Percentiles rank a stretch among this genome's conserved stretches.
Conservation (phyloP, 129 eudicot species). For the Arctium minus region DNA sequence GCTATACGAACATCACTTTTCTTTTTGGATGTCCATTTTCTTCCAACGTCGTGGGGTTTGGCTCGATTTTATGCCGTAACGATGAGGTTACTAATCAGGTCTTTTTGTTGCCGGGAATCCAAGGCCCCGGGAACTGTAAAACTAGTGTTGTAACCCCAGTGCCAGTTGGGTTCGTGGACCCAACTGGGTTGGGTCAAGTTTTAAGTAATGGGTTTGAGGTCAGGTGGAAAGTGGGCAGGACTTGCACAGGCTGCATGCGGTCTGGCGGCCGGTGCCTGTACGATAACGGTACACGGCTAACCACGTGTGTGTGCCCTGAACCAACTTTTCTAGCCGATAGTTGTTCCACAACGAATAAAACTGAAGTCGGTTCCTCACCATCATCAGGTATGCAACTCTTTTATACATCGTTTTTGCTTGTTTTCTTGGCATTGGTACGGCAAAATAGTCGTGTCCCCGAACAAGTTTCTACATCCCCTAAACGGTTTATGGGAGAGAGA, state of each 20-base stretch:
- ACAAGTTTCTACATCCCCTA: no score
- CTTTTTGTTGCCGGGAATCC: constrained; percentile 31
- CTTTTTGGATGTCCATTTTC: constrained; percentile 49
- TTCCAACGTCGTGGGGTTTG: background rate
- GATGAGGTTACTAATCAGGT: constrained; percentile 9
- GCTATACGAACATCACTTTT: constrained; percentile 34
- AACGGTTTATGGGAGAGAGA: no score
- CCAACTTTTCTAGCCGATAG: constrained; percentile 29
- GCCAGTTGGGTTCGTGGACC: constrained; percentile 27
- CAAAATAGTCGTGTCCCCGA: no score
- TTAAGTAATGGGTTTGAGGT: constrained; percentile 50
- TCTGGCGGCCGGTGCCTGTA: constrained; percentile 57
- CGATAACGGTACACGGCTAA: constrained; percentile 12
- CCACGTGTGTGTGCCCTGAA: constrained; percentile 52
- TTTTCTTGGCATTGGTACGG: background rate
- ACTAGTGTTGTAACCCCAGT: constrained; percentile 54
- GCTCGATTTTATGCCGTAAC: constrained; percentile 16
- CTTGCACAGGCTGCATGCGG: constrained; percentile 40
- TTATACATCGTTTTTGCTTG: background rate
- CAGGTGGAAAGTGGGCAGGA: constrained; percentile 39
- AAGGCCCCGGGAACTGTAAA: constrained; percentile 46
- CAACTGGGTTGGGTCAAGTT: constrained; percentile 20
- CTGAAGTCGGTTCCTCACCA: background rate
- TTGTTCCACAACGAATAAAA: constrained; percentile 23
- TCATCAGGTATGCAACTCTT: constrained; percentile 20